Evolutionary conservation across 305 asterid species (phyloP), one percentile per base, ranked within the genome.

Genomic region (Fraxinus nigra): DNA sequence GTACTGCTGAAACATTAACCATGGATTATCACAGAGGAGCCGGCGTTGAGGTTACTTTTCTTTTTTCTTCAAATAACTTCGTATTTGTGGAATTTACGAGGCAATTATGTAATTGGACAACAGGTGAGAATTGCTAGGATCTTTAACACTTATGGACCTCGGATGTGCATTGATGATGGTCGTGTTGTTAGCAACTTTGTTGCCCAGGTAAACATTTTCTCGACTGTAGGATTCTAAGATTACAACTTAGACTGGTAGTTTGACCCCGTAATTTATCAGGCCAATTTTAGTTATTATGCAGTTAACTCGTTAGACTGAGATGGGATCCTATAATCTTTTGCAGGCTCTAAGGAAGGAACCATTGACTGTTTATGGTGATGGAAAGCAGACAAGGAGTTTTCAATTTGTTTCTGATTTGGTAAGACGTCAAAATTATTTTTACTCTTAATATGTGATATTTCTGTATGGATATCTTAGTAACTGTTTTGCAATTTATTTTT

Each of bases 1-100:
- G 98, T 30, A 95, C 99, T 7, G 99, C 99, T 74, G 99, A 95
- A 84, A 95, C 99, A 46, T 90, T 95, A 94, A 89, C 99, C 72
- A 95, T 95, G 99, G 99, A 95, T 82, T 95, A 95, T 82, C 99
- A 95, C 89, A 90, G 99, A 85, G 99, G 98, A 74, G 98, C 97
- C 16, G 92, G 85, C 9, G 97, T 95, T 85, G 95, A 95, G 99
- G 99, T 94, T 88, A 37, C 34, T 78, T 72, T 1, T 46, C 16
- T 18, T 7, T n/a, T 35, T 82, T 37, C 6, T 46, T 46, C 3
- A 11, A 46, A 14, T 40, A 40, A 40, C 48, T 40, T 40, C 10
- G 3, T 40, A 40, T 40, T 40, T 38, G 46, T 38, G 46, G 13
- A 8, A 8, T 38, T 40, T 10, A 40, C 48, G 48, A 40, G 48